Percentiles rank a stretch among this genome's conserved stretches.
Evolutionary conservation across 176 grass and related monocot species (phyloP).

Genomic region (Eragrostis curvula): DNA sequence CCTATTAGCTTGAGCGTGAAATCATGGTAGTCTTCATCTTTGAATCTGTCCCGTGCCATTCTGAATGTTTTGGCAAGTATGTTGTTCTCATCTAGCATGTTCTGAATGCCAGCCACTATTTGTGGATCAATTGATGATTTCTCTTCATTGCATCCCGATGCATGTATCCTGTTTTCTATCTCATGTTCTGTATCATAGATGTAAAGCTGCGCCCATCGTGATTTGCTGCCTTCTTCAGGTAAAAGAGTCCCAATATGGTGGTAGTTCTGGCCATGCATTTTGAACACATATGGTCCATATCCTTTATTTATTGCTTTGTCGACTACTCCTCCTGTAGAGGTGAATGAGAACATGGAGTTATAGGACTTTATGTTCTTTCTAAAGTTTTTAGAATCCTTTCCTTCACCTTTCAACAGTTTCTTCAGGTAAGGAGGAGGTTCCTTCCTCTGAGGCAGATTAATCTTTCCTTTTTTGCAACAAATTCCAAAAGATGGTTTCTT

Average conservation of each 20-base stretch:
- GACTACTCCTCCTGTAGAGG: conserved; percentile 11
- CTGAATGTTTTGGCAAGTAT: conserved; percentile 35
- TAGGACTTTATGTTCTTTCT: background rate
- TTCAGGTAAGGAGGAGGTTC: background rate
- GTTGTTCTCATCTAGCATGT: conserved; percentile 32
- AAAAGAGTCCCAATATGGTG: conserved; percentile 33
- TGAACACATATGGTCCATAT: conserved; percentile 29
- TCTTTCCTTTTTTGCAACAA: background rate
- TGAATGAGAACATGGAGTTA: conserved; percentile 31
- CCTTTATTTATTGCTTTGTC: conserved; percentile 36
- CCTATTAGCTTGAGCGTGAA: background rate
- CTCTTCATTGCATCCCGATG: background rate
- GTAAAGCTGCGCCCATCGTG: background rate
- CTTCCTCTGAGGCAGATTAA: background rate
- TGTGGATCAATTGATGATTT: background rate
- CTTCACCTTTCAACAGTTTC: background rate
- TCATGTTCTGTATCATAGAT: conserved; percentile 31
- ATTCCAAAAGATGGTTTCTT: background rate
- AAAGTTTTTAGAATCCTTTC: background rate
- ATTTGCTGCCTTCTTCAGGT: background rate
- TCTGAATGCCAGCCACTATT: background rate
- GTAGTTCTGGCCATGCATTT: conserved; percentile 22
- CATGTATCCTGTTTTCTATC: conserved; percentile 22
- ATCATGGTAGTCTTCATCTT: conserved; percentile 20
- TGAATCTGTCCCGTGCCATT: conserved; percentile 45